Conservation (phyloP, 352 stramenopile species). For the Globisporangium echinulatum region DNA sequence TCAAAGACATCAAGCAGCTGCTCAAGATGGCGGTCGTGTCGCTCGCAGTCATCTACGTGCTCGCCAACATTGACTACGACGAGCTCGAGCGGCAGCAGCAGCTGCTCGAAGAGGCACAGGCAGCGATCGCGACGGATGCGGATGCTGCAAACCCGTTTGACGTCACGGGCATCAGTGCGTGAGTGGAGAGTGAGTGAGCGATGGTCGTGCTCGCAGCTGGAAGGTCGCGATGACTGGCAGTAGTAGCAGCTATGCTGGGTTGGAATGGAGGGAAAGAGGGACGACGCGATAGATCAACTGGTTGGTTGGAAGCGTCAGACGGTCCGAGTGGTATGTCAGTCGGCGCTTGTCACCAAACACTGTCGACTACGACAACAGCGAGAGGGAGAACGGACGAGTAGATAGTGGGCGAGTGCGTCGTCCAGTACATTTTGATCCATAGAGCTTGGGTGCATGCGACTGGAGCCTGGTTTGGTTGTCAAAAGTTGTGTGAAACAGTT, state of each 20-base stretch:
- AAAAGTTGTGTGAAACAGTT: no score
- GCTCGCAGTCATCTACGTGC: conserved; percentile 79
- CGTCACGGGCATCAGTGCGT: conserved; percentile 12
- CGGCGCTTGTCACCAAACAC: no score
- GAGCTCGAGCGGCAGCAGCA: conserved; percentile 86
- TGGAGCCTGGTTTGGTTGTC: no score
- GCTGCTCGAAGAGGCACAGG: conserved; percentile 50
- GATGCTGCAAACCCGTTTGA: conserved; percentile 14
- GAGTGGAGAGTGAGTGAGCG: not conserved
- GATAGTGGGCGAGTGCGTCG: not conserved
- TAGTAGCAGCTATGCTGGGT: not conserved
- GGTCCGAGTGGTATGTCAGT: no score
- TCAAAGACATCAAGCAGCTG: conserved; percentile 75
- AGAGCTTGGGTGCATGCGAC: no score
- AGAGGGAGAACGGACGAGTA: no score
- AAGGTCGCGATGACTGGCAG: not conserved
- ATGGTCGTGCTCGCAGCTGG: no score
- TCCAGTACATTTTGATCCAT: not conserved
- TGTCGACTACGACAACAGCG: no score
- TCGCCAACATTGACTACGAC: conserved; percentile 88
- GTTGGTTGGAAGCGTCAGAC: not conserved
- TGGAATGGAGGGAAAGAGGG: no score
- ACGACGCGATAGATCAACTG: no score
- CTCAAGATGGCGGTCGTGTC: conserved; percentile 84
- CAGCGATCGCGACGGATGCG: conserved; percentile 14